Conservation (phyloP, 495 filamentous ascomycete genomes). For the Neurospora cerealis region DNA sequence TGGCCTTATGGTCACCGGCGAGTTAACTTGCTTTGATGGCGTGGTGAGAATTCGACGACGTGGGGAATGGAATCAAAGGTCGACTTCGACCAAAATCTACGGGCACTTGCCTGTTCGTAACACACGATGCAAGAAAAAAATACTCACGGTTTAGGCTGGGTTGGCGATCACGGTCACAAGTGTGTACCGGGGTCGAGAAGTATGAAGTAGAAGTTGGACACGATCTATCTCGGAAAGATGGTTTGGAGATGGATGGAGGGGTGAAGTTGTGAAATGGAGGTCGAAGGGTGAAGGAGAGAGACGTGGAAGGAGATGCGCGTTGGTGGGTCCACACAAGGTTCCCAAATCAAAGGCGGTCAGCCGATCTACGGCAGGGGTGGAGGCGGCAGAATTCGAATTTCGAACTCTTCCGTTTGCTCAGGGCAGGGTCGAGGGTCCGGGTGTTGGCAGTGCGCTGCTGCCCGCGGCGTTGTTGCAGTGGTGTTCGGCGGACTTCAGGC, state of each 20-base stretch:
- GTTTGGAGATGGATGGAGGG: background rate
- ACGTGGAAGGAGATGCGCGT: background rate
- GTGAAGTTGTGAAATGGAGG: background rate
- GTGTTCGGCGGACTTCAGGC: background rate
- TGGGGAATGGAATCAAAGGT: background rate
- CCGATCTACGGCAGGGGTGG: background rate
- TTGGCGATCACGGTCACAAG: background rate
- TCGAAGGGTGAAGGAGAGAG: background rate
- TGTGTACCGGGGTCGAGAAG: background rate
- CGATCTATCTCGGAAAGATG: background rate
- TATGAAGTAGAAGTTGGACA: background rate
- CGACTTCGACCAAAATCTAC: background rate
- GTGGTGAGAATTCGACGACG: background rate
- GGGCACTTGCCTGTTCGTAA: background rate
- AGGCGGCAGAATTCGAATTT: background rate
- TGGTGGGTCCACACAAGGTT: background rate
- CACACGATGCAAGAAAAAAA: background rate
- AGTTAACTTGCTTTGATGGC: background rate
- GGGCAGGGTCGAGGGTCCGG: background rate
- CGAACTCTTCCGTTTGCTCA: background rate
- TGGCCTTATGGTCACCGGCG: background rate
- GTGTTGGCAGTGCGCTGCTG: background rate
- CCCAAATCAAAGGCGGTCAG: slow-evolving; percentile 1
- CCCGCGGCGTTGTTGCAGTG: background rate
- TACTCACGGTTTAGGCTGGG: background rate